Base-by-base conservation (phyloP, 805 yeast species). In the Scheffersomyces amazonensis region DNA sequence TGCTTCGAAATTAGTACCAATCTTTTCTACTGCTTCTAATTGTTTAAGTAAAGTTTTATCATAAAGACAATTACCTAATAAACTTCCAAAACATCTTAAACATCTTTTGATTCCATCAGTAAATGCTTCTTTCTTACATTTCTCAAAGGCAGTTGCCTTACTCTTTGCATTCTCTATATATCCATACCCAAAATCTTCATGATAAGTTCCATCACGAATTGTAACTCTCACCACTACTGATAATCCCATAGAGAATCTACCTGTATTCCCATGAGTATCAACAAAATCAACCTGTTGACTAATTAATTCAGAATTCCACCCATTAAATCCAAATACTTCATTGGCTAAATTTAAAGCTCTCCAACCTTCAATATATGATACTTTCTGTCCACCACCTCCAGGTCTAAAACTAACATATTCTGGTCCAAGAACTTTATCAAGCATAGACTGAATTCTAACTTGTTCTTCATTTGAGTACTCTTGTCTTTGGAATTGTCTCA, bases 281-380 rank as follows among this genome's bases (percentile, higher is more conserved):
- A 83, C 64, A 49, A 75, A 86, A 54, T 86, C 95, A 13, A 85
- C 83, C 20, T 75, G 79, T 12, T 80, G 74, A 31, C 69, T 71
- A 42, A 77, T 76, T 4, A 86, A 73, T 49, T 85, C 91, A 0
- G 89, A 80, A 47, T 73, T 70, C 95, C 95, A 86, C 1, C 93
- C 93, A 52, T 84, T 80, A 49, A 82, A 85, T 0, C 95, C 95
- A 69, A 86, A 85, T 3, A 86, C 80, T 49, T 81, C 83, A 52
- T 86, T 86, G 11, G 95, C 95, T 33, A 86, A 58, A 52, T 83
- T 83, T 27, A 86, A 73, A 2, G 87, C 91, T 53, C 78, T 82
- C 89, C 91, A 85, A 1, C 95, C 95, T 58, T 85, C 93, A 29
- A 86, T 72, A 50, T 86, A 85, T 2, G 84, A 79, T 3, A 86